Evolutionary conservation across 768 basidiomycete genomes (phyloP).

Genomic region (Boletellus sp.): DNA sequence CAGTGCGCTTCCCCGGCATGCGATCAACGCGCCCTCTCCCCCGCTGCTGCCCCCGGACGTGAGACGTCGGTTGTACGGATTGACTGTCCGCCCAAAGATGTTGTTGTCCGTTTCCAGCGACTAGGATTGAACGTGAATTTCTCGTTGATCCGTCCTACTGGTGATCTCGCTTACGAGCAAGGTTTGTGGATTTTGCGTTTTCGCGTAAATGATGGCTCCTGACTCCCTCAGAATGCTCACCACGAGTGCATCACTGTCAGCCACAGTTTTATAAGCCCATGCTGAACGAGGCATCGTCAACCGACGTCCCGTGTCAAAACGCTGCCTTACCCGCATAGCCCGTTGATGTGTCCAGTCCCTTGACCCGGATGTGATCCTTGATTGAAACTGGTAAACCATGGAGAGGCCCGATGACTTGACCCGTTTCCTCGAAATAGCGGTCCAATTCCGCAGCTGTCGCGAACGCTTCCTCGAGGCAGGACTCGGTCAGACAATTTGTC

Average conservation of each 20-base stretch:
- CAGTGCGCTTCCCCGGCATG: constrained; percentile 39
- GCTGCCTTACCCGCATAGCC: constrained; percentile 26
- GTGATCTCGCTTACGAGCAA: constrained; percentile 37
- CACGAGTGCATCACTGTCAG: constrained; percentile 41
- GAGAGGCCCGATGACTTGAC: constrained; percentile 44
- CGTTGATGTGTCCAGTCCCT: constrained; percentile 39
- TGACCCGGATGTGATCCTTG: constrained; percentile 47
- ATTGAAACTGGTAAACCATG: constrained; percentile 44
- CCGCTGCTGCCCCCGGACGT: constrained; percentile 47
- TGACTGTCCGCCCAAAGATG: constrained; percentile 55
- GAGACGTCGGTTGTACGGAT: constrained; percentile 55
- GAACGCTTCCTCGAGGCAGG: constrained; percentile 52
- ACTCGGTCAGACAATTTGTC: constrained; percentile 55
- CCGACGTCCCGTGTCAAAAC: background rate
- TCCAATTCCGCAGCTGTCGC: constrained; percentile 49
- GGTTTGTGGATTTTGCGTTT: constrained; percentile 49
- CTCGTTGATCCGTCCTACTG: background rate
- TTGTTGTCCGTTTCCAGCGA: constrained; percentile 54
- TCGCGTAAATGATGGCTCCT: constrained; percentile 44
- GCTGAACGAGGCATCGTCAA: constrained; percentile 27
- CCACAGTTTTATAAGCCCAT: constrained; percentile 38
- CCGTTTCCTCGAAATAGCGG: constrained; percentile 41
- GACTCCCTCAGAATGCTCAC: constrained; percentile 43
- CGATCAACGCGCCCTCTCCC: constrained; percentile 45
- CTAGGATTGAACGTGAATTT: constrained; percentile 28